Base-by-base conservation (phyloP, 768 basidiomycete genomes). In the Austroboletus eburneus region DNA sequence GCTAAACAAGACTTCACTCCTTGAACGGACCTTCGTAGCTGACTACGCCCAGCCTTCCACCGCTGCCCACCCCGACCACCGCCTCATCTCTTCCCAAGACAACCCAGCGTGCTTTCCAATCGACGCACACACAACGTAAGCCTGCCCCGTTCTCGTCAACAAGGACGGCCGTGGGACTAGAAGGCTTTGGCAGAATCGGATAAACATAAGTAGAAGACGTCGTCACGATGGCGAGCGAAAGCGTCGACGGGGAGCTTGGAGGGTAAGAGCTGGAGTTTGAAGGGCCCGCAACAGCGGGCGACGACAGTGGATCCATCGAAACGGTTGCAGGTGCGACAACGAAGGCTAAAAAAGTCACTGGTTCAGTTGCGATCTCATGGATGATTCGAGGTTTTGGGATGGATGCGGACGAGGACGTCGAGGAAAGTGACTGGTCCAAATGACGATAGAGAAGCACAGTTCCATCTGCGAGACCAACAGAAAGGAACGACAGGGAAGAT, bases 381-480 rank as follows among this genome's bases (percentile, higher is more conserved):
- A 98, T 72, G 0, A 83, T 75, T 20, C 88, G 82, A 9, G 86
- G 78, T 69, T 96, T 97, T 0, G 92, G 92, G n/a, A 97, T 68
- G 12, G 84, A 83, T 10, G 91, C 70, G 5, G 86, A 76, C 16
- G 74, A 67, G 10, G 83, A 80, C 16, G 64, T 55, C 38, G 88
- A 80, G 3, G 84, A 77, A 27, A 95, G 73, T 1, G 92, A 92
- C 62, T 97, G 93, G 63, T 94, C 86, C 17, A 97, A 73, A 59
- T 97, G 91, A 7, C 91, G 82, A 63, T 91, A 95, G 14, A 96
- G 74, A 9, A 98, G 75, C 14, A 96, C 94, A 0, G 89, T 89
- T 21, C 96, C 96, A 59, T 97, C 94, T 6, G 84, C 92, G n/a
- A 98, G 78, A 13, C 94, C 96, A 33, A 98, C 79, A 6, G 94